These are phyloP conservation scores for Ogataea kodamae DNA, from an alignment of 805 yeast genomes.

Conservation along the genomic window DNA sequence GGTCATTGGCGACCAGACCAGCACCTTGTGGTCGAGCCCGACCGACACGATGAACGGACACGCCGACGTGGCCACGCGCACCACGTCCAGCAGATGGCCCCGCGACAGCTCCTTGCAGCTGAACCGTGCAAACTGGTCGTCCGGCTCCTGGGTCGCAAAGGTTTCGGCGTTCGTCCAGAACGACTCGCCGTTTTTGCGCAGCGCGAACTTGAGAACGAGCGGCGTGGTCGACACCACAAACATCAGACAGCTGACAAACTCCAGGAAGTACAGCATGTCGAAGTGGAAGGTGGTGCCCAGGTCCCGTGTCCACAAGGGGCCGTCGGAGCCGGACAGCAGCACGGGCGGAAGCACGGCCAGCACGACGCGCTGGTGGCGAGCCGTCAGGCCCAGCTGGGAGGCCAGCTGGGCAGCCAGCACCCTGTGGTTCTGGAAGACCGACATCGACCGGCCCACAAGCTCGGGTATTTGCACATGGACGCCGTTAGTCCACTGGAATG, in stretches of 20 bases:
- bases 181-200: slow-evolving; percentile 26
- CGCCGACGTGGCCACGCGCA: slow-evolving; percentile 55
- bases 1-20: slow-evolving; percentile 70
- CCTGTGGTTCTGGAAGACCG: slow-evolving; percentile 29
- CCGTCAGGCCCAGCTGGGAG: slow-evolving; percentile 11
- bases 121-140: slow-evolving; percentile 17
- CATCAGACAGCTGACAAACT: slow-evolving; percentile 47
- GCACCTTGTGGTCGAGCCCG: slow-evolving; percentile 68
- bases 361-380: slow-evolving; percentile 8
- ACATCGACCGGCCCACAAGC: slow-evolving; percentile 13
- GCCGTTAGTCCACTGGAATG: slow-evolving; percentile 36
- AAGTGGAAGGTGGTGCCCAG: slow-evolving; percentile 37
- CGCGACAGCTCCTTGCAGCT: slow-evolving; percentile 39
- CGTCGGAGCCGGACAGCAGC: slow-evolving; percentile 9
- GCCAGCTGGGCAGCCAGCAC: slow-evolving; percentile 30
- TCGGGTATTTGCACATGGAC: slow-evolving; percentile 11
- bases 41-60: slow-evolving; percentile 65
- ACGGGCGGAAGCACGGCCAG: slow-evolving; percentile 26
- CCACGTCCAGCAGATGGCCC: slow-evolving; percentile 62
- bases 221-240: slow-evolving; percentile 50
- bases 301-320: slow-evolving; percentile 14
- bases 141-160: slow-evolving; percentile 7
- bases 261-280: slow-evolving; percentile 52
- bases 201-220: slow-evolving; percentile 40
- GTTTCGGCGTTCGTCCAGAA: slow-evolving; percentile 11